Base-by-base conservation (phyloP, 208 protist genomes). In the Leishmania braziliensis region DNA sequence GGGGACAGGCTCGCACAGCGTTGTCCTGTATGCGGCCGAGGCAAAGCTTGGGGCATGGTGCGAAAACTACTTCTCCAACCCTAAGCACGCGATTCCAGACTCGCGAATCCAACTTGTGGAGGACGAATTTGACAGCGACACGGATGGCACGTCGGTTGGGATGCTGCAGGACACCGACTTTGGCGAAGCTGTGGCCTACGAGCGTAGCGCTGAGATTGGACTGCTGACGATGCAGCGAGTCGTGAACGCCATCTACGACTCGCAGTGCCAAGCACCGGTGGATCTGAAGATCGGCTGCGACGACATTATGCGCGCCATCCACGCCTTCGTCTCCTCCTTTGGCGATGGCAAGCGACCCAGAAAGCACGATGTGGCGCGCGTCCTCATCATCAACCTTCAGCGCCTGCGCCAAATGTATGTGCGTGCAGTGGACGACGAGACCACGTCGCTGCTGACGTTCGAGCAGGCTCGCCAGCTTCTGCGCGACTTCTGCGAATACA, bases 241-340 rank as follows among this genome's bases (percentile, higher is more conserved):
- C 33, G 89, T 96, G 54, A 96, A 91, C 78, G 87, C 84, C 48
- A 80, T 97, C 16, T 97, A 97, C 86, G 95, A 97, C 78, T 95
- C 93, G 51, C 95, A 97, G 80, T 84, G 62, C 48, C 79, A 79
- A 10, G 82, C 78, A 8, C 82, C 88, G 50, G 83, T 94, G 26
- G 86, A 88, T 77, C 81, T 97, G 9, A 96, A 96, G 84, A 93
- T 97, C 62, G 87, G 95, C 60, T 87, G 88, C 29, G 84, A 93
- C 48, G 85, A 86, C 77, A 96, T 97, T 48, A 68, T 81, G 51
- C 70, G 83, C n/a, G 93, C 92, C 68, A 89, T 95, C 46, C 66
- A 82, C 70, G 78, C 90, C 12, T 90, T 97, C 70, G 79, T 86
- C 16, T 77, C 58, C 8, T 89, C 89, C 33, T 94, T 96, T 80